phyloP scores from a whole-genome alignment of 2,329 filamentous ascomycete genomes.

The Ceratocystis lukuohia region DNA sequence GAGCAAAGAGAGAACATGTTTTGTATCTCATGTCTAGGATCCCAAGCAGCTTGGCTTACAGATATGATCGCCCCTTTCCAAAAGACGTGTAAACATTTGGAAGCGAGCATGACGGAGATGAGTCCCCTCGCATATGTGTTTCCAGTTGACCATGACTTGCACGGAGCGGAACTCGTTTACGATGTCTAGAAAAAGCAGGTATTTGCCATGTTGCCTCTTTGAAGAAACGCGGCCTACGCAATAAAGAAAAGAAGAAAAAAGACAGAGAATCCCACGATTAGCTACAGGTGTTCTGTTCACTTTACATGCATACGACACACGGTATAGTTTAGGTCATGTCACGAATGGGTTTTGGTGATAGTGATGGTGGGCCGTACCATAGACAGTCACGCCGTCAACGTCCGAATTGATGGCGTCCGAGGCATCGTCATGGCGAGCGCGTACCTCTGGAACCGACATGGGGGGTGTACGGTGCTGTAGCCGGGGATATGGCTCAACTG shows the following conservation, averaged over 20 bases:
- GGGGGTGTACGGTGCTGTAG: constrained; percentile 17
- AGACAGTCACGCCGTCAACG: constrained; percentile 22
- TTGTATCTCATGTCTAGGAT: neutral
- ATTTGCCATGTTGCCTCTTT: constrained; percentile 57
- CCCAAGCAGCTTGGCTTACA: constrained; percentile 38
- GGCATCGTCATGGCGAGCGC: constrained; percentile 13
- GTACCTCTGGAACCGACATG: constrained; percentile 21
- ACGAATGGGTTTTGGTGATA: neutral
- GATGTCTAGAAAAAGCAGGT: constrained; percentile 75
- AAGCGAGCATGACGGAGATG: constrained; percentile 33
- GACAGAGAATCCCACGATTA: constrained; percentile 14
- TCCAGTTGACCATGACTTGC: constrained; percentile 63
- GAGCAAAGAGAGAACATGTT: neutral
- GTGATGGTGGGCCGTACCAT: constrained; percentile 22
- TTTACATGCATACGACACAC: constrained; percentile 24
- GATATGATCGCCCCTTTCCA: constrained; percentile 72
- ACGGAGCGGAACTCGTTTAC: constrained; percentile 56
- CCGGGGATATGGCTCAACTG: constrained; percentile 16
- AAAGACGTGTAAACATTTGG: constrained; percentile 48
- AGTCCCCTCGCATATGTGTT: constrained; percentile 28
- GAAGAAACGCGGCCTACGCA: constrained; percentile 56
- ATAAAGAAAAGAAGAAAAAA: constrained; percentile 25
- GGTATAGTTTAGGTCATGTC: constrained; percentile 10
- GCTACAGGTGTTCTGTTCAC: constrained; percentile 24
- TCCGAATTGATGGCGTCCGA: constrained; percentile 8